Evolutionary conservation across 345 rosid species (phyloP).

Genomic region (Lepidium africanum): DNA sequence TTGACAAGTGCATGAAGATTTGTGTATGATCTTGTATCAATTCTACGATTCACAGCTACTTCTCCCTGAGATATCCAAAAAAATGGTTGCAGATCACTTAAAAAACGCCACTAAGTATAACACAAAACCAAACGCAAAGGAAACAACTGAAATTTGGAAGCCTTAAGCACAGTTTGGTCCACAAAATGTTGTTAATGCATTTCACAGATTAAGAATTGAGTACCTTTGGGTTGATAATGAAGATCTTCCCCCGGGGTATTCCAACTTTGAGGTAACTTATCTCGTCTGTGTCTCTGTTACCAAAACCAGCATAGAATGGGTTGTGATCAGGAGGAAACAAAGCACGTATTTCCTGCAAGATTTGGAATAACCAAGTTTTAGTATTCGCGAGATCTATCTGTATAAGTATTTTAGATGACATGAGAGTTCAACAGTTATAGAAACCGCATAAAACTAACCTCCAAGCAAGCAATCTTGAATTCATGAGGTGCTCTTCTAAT

Average conservation of each 20-base stretch:
- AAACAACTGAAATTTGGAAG: background rate
- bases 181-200: background rate
- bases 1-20: constrained; percentile 81
- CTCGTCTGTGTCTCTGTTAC: constrained; percentile 96
- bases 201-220: background rate
- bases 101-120: background rate
- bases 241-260: constrained; percentile 89
- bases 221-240: constrained; percentile 96
- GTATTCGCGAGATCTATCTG: background rate
- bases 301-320: constrained; percentile 99
- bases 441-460: constrained; percentile 49
- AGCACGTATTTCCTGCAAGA: constrained; percentile 64
- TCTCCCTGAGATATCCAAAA: constrained; percentile 58
- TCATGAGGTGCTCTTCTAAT: constrained; percentile 98
- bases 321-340: constrained; percentile 84
- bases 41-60: constrained; percentile 74
- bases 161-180: background rate
- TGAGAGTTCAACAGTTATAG: background rate
- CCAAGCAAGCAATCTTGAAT: constrained; percentile 97
- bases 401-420: background rate
- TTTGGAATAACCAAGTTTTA: background rate
- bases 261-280: constrained; percentile 96
- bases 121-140: background rate
- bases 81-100: background rate
- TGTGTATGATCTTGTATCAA: constrained; percentile 74